Evolutionary conservation across 2,329 filamentous ascomycete species (phyloP).

Genomic region (Monilinia polystroma): DNA sequence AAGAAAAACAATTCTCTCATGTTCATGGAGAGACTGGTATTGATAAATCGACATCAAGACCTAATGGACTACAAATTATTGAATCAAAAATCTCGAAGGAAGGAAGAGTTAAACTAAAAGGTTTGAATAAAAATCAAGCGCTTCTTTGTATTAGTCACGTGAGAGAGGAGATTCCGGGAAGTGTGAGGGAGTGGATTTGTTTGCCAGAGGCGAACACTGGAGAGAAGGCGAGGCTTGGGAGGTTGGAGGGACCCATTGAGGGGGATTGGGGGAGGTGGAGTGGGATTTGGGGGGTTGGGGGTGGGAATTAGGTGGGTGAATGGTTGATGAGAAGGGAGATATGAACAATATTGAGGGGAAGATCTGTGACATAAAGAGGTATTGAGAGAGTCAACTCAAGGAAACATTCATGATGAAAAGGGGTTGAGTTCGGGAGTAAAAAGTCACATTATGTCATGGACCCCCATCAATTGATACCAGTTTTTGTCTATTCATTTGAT

Average conservation of each 20-base stretch:
- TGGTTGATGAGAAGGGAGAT: not conserved
- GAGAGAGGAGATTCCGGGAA: conserved; percentile 83
- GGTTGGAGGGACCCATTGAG: conserved; percentile 60
- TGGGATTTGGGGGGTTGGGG: conserved; percentile 56
- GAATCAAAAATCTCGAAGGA: conserved; percentile 49
- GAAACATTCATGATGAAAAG: too few relatives aligned
- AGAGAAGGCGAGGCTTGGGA: conserved; percentile 60
- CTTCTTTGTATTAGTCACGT: conserved; percentile 91
- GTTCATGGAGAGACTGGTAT: not conserved
- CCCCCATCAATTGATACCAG: too few relatives aligned
- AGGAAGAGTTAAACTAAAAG: conserved; percentile 53
- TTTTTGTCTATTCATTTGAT: too few relatives aligned
- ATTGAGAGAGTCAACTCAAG: too few relatives aligned
- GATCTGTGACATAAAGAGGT: too few relatives aligned
- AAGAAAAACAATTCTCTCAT: conserved; percentile 46
- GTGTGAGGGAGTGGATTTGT: conserved; percentile 81
- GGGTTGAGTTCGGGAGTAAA: too few relatives aligned
- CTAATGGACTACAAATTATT: conserved; percentile 38
- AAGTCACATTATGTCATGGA: too few relatives aligned
- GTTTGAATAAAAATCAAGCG: conserved; percentile 70
- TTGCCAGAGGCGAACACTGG: conserved; percentile 73
- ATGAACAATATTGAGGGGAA: too few relatives aligned
- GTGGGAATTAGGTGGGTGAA: too few relatives aligned
- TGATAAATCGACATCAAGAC: not conserved
- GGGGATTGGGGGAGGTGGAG: conserved; percentile 59